phyloP scores from a whole-genome alignment of 2,329 filamentous ascomycete genomes.

The Arthroderma sp. region DNA sequence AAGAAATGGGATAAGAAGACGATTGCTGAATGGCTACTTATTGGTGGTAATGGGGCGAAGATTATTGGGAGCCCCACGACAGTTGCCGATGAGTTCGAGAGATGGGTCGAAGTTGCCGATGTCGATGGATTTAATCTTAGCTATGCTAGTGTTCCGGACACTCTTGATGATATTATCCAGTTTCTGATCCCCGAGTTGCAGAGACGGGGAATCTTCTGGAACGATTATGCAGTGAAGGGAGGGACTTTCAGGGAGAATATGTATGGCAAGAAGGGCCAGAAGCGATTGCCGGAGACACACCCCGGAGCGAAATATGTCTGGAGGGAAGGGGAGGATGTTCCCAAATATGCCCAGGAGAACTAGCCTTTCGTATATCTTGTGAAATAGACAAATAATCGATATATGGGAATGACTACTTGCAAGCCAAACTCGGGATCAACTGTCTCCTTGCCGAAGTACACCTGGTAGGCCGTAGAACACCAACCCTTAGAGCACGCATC shows the following conservation, averaged over 20 bases:
- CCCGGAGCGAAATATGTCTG: slow-evolving; percentile 25
- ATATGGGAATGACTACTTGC: no score
- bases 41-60: slow-evolving; percentile 25
- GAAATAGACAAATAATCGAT: no score
- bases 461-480: no score
- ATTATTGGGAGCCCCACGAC: slow-evolving; percentile 24
- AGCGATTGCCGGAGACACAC: slow-evolving; percentile 22
- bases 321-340: slow-evolving; percentile 21
- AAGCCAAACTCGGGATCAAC: no score
- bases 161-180: slow-evolving; percentile 24
- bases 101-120: slow-evolving; percentile 23
- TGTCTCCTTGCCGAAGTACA: no score
- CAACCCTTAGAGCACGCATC: no score
- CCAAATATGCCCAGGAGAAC: slow-evolving; percentile 14
- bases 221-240: slow-evolving; percentile 22
- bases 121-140: slow-evolving; percentile 26
- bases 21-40: slow-evolving; percentile 22
- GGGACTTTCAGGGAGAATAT: slow-evolving; percentile 29
- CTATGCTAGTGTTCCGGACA: slow-evolving; percentile 22
- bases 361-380: neutral
- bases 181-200: slow-evolving; percentile 23
- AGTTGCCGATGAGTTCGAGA: slow-evolving; percentile 25
- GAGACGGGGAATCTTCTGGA: slow-evolving; percentile 26
- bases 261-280: slow-evolving; percentile 20
- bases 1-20: slow-evolving; percentile 27